These are phyloP conservation scores for Phlebopus sp. DNA, from an alignment of 1,284 basidiomycete species.

Conservation along the genomic window DNA sequence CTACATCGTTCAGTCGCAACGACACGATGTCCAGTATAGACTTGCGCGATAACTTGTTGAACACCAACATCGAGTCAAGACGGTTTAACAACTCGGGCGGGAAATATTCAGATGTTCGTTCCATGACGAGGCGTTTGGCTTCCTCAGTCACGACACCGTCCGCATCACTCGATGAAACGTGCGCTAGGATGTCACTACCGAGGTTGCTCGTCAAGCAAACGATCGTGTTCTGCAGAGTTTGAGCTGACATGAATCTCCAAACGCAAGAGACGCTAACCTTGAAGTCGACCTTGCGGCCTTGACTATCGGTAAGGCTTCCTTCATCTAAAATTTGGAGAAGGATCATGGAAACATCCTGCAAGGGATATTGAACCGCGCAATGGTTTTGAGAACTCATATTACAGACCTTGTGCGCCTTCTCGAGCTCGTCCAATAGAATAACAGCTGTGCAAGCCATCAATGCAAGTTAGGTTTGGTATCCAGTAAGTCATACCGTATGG, in stretches of 20 bases:
- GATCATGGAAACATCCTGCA: conserved; percentile 83
- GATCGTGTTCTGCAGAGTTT: conserved; percentile 31
- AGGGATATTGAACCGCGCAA: neutral
- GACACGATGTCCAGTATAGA: conserved; percentile 78
- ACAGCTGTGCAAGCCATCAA: conserved; percentile 47
- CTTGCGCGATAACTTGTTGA: conserved; percentile 80
- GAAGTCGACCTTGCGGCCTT: conserved; percentile 78
- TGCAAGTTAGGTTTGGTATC: neutral
- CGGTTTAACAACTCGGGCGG: conserved; percentile 90
- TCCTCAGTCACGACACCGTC: conserved; percentile 67
- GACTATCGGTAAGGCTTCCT: conserved; percentile 84
- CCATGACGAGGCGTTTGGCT: conserved; percentile 71
- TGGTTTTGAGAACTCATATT: neutral
- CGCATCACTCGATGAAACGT: conserved; percentile 58
- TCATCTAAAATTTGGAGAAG: conserved; percentile 92
- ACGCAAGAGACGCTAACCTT: conserved; percentile 44
- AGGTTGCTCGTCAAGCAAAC: conserved; percentile 44
- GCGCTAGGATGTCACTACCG: conserved; percentile 74
- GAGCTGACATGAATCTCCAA: neutral
- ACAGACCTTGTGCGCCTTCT: conserved; percentile 82
- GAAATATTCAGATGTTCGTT: conserved; percentile 76
- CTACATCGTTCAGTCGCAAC: conserved; percentile 74
- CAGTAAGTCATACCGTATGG: conserved; percentile 62
- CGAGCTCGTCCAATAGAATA: conserved; percentile 83
- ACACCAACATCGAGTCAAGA: conserved; percentile 83